Evolutionary conservation across 129 eudicot genomes (phyloP), one percentile per base, ranked within the genome.

Genomic region (Apium graveolens): DNA sequence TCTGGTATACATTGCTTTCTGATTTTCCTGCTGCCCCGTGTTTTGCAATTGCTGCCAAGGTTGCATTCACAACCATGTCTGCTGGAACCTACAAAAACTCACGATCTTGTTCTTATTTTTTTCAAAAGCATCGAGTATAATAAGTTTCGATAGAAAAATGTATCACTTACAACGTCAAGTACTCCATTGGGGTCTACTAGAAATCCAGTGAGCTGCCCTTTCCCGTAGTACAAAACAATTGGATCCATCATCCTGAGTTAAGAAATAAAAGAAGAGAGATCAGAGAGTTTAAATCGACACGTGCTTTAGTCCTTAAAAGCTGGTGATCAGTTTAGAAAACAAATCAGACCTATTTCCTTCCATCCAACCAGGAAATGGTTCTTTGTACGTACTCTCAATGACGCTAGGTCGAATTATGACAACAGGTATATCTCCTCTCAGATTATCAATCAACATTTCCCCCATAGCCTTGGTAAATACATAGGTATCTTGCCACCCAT

Each of bases 301-400:
- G 34, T 65, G 24, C 55, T 63, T 45, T 49, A 66, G 37, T 44
- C 39, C n/a, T 21, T 17, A 34, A 66, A 3, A 76, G 35, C 0
- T 34, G 34, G 34, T 7, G 17, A 41, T n/a, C n/a, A 20, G 11
- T 39, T 31, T 13, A 27, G 18, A 65, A 27, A 65, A 29, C 71
- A 12, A 31, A 14, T 5, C 13, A 43, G 80, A 95, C 98, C 98
- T 91, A 78, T 86, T 95, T 82, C 98, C 98, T 88, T 95, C 98
- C 93, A 95, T 95, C 98, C 98, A 95, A 83, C 98, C 98, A 11
- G 98, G 96, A 79, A 95, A 95, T 35, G 98, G 98, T 80, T 95
- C 97, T 82, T 84, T 90, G 84, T 90, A 88, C 39, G 98, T 95
- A 84, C 98, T 95, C 80, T 95, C 98, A 71, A 95, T 92, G 62